These are phyloP conservation scores for Amauroascus niger DNA, from an alignment of 2,329 filamentous ascomycete genomes.

Conservation along the genomic window DNA sequence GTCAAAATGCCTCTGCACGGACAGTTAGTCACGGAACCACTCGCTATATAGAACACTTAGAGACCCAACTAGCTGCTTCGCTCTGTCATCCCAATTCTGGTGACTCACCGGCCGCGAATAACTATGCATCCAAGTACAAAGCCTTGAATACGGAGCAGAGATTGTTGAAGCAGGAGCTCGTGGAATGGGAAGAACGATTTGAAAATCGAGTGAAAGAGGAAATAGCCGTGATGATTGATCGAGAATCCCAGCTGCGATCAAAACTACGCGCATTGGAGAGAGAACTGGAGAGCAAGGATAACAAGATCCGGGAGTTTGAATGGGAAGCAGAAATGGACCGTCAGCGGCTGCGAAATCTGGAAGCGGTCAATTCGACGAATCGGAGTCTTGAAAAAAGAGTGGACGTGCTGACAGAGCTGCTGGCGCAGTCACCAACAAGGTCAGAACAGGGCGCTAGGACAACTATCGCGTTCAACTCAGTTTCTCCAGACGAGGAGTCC, in stretches of 20 bases:
- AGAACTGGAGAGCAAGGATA: slow-evolving; percentile 25
- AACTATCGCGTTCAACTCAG: not conserved
- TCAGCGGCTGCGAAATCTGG: slow-evolving; percentile 27
- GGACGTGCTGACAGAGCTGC: slow-evolving; percentile 30
- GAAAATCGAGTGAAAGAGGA: slow-evolving; percentile 28
- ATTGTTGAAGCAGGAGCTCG: slow-evolving; percentile 26
- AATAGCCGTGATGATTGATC: slow-evolving; percentile 23
- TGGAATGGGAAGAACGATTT: slow-evolving; percentile 27
- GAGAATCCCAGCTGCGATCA: slow-evolving; percentile 24
- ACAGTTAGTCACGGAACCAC: slow-evolving; percentile 33
- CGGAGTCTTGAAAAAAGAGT: slow-evolving; percentile 27
- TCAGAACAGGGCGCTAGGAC: slow-evolving; percentile 4
- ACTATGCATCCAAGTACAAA: slow-evolving; percentile 31
- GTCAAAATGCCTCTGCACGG: slow-evolving; percentile 14
- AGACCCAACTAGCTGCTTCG: slow-evolving; percentile 36
- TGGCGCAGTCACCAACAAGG: slow-evolving; percentile 28
- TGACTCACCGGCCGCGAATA: slow-evolving; percentile 33
- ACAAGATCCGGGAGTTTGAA: slow-evolving; percentile 27
- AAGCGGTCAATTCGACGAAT: slow-evolving; percentile 27
- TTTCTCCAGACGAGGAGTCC: slow-evolving; percentile 15
- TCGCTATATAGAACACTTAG: slow-evolving; percentile 43
- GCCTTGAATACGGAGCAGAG: slow-evolving; percentile 27
- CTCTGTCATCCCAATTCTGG: slow-evolving; percentile 33
- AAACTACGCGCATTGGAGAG: slow-evolving; percentile 28
- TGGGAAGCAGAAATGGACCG: slow-evolving; percentile 26